Percentiles rank a stretch among this genome's conserved stretches.
Conservation (phyloP, 768 basidiomycete species). For the Rhizopogon vesiculosus region DNA sequence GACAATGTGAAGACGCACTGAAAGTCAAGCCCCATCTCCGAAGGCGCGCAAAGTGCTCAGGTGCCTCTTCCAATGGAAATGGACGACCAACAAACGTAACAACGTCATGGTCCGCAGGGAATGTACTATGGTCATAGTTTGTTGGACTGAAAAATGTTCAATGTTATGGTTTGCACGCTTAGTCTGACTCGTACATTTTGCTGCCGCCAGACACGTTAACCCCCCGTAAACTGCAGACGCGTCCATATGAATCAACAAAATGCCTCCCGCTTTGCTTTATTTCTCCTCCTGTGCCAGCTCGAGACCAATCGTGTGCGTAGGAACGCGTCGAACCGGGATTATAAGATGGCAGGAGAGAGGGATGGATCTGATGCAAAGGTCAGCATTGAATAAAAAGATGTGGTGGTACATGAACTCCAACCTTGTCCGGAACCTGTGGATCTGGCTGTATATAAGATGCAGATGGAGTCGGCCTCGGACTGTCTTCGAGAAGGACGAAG, state of each 20-base stretch:
- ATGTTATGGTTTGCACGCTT: background rate
- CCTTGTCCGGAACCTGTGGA: background rate
- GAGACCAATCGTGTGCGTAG: slow-evolving; percentile 76
- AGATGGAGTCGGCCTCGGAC: slow-evolving; percentile 3
- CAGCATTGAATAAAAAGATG: background rate
- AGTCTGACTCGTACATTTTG: slow-evolving; percentile 59
- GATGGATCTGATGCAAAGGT: slow-evolving; percentile 29
- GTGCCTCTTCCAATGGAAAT: slow-evolving; percentile 87
- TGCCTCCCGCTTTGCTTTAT: slow-evolving; percentile 67
- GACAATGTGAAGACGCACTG: slow-evolving; percentile 40
- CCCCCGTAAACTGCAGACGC: slow-evolving; percentile 78
- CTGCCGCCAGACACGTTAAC: slow-evolving; percentile 81
- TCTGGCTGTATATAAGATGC: background rate
- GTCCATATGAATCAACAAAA: slow-evolving; percentile 75
- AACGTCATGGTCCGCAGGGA: slow-evolving; percentile 56
- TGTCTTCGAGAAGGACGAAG: slow-evolving; percentile 41
- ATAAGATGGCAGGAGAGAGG: slow-evolving; percentile 43
- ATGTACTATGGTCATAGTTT: slow-evolving; percentile 62
- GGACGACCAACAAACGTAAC: slow-evolving; percentile 90
- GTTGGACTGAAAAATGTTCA: slow-evolving; percentile 43
- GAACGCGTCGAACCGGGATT: slow-evolving; percentile 41
- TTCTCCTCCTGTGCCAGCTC: slow-evolving; percentile 45
- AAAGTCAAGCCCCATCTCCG: slow-evolving; percentile 87
- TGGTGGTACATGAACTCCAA: background rate
- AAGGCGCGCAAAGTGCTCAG: slow-evolving; percentile 74